Evolutionary conservation across 1,284 basidiomycete genomes (phyloP).

Genomic region (Rhodotorula sp.): DNA sequence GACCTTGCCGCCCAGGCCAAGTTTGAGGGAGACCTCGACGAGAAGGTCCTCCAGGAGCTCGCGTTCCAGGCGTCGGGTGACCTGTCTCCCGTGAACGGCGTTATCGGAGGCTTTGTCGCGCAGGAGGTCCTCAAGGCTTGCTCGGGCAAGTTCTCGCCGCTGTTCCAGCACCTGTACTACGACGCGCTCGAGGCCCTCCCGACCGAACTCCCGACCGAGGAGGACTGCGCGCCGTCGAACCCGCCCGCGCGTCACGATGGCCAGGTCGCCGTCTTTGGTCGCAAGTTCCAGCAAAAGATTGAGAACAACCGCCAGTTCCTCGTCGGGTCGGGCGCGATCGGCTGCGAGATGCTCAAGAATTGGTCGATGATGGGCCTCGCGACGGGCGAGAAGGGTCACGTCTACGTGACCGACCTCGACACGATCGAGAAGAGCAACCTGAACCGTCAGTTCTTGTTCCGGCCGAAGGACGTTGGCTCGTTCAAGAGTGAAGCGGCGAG

Average conservation of each 20-base stretch:
- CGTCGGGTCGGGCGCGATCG: conserved; percentile 96
- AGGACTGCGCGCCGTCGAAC: conserved; percentile 77
- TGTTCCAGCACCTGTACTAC: conserved; percentile 93
- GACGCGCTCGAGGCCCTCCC: conserved; percentile 96
- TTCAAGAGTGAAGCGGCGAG: conserved; percentile 98
- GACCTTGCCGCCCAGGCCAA: conserved; percentile 59
- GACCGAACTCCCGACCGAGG: conserved; percentile 68
- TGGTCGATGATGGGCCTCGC: conserved; percentile 99
- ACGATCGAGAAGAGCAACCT: conserved; percentile 99
- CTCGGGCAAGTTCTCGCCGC: conserved; percentile 97
- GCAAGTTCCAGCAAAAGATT: conserved; percentile 88
- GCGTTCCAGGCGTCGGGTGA: conserved; percentile 93
- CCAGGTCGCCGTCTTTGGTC: conserved; percentile 95
- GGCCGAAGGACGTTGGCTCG: conserved; percentile 92
- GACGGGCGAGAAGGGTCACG: conserved; percentile 72
- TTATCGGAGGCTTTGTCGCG: conserved; percentile 95
- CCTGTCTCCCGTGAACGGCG: conserved; percentile 84
- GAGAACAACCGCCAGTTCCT: conserved; percentile 90
- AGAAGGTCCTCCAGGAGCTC: conserved; percentile 73
- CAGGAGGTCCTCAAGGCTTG: conserved; percentile 97
- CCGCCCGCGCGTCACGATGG: conserved; percentile 76
- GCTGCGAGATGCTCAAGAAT: conserved; percentile 99
- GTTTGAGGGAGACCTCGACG: conserved; percentile 69
- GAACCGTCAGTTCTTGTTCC: conserved; percentile 98
- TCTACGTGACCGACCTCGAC: conserved; percentile 96